Percentiles rank a stretch among this genome's conserved stretches.
phyloP scores from a whole-genome alignment of 306 rosid genomes.

The Prosopis cineraria region DNA sequence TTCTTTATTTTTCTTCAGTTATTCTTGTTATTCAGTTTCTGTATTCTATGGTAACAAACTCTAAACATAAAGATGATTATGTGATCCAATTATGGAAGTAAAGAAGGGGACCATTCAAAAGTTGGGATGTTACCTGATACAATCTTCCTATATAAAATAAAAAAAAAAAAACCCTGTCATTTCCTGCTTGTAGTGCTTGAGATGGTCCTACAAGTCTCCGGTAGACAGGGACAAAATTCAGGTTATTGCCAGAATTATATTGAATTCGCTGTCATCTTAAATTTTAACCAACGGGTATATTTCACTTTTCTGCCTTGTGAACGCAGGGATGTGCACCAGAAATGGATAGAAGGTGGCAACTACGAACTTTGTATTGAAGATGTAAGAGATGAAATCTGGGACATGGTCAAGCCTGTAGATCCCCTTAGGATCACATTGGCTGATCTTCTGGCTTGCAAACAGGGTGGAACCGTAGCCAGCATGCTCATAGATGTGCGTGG shows the following conservation, averaged over 20 bases:
- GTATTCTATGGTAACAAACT: not conserved
- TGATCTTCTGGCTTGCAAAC: slow-evolving; percentile 88
- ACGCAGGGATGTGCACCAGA: slow-evolving; percentile 95
- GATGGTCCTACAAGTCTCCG: slow-evolving; percentile 73
- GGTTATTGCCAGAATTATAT: not conserved
- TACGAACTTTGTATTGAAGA: slow-evolving; percentile 96
- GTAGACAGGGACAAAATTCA: slow-evolving; percentile 54
- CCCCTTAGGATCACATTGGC: slow-evolving; percentile 72
- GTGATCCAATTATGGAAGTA: slow-evolving; percentile 58
- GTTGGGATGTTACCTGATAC: slow-evolving; percentile 87
- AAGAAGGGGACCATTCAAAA: slow-evolving; percentile 88
- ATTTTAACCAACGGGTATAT: not conserved
- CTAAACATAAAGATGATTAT: slow-evolving; percentile 18
- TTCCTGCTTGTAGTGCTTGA: slow-evolving; percentile 78
- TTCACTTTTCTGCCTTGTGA: not conserved
- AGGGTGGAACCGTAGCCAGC: slow-evolving; percentile 99
- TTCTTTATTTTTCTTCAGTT: not conserved
- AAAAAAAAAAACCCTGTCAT: too few species aligned
- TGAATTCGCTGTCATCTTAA: not conserved
- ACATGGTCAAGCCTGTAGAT: slow-evolving; percentile 94
- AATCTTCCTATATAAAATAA: slow-evolving; percentile 70
- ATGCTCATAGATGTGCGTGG: slow-evolving; percentile 99
- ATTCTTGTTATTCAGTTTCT: not conserved
- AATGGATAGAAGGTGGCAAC: slow-evolving; percentile 99
- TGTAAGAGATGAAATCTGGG: slow-evolving; percentile 98